Evolutionary conservation across 371 early-diverging fungal genomes (phyloP), one percentile per base, ranked within the genome.

Genomic region (Lichtheimia hyalospora): DNA sequence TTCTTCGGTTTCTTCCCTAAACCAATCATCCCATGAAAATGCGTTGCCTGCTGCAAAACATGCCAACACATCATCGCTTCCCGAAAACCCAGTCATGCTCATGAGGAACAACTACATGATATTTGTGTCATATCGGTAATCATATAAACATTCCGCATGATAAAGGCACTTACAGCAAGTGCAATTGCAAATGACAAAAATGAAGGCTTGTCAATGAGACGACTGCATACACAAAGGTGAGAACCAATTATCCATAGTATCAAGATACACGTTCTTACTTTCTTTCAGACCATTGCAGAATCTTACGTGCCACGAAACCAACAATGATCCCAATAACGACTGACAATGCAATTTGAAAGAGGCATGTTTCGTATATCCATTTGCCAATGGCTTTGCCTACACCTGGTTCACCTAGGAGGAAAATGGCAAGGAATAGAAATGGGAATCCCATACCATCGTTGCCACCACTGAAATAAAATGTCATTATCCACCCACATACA

Each of bases 371-470:
- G 52, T 88, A 88, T 27, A 91, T 57, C 95, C 94, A 95, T 53
- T 89, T 82, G 8, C 84, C 89, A 27, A 96, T 62, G 3, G 92
- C 94, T 10, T 69, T 63, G 0, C 89, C 87, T n/a, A 80, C 74
- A 15, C 59, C 60, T n/a, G 79, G 71, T 46, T 89, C 77, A 42
- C 69, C 68, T 54, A 89, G 73, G 16, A 94, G 73, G 60, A 85
- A 92, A 5, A 97, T 67, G 2, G 89, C 89, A 25, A 97, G 70
- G 57, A 90, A 88, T 20, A 97, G 67, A 61, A 96, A 95, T 7
- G 97, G 97, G n/a, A 95, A 82, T 0, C 96, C 95, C 71, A 92
- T 81, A 53, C 87, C 92, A 66, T 93, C 93, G 73, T 93, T 94
- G 23, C 88, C 91, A 12, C 89, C 92, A 69, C 89, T 88, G 69